Evolutionary conservation across 306 rosid genomes (phyloP), one percentile per base, ranked within the genome.

Genomic region (Acmispon strigosus): DNA sequence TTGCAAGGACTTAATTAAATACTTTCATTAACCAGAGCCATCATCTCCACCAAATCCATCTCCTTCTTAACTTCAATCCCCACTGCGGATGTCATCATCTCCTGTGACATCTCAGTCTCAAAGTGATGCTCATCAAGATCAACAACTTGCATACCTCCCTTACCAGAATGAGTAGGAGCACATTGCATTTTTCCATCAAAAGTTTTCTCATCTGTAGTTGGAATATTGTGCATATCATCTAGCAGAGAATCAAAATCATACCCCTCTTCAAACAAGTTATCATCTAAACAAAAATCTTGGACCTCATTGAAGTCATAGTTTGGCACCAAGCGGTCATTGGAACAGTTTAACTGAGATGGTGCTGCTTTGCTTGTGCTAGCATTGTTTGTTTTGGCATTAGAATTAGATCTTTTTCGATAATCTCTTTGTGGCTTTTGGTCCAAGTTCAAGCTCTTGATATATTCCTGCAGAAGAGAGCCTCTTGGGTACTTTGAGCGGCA

Each of bases 31-130:
- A 78, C 85, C 27, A 78, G 89, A 44, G 81, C 74, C 56, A 91
- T 91, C 95, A 91, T 87, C 85, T 94, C 91, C 84, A 85, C 89
- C 81, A 94, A 89, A 79, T 91, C 97, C 78, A 89, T 10, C 77
- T 94, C 97, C 81, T 86, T 77, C 86, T 86, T 84, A 65, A 77
- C 90, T 55, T 82, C 83, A 70, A 17, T 70, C 62, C 62, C 87
- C 51, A 24, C 66, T 18, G 24, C 54, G 9, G 69, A 16, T 62
- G 69, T 17, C 67, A 68, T 47, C 58, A 74, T 63, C 55, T 69
- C 62, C 13, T 70, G 65, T 32, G 37, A 32, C 37, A 32, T 32
- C 37, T 32, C 37, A 48, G 41, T 68, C 70, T 73, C 77, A 53
- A 74, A 52, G 15, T 73, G 70, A 16, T 66, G 49, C 64, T 44